These are phyloP conservation scores for Ophiosphaerella korrae DNA, from an alignment of 2,329 filamentous ascomycete species.

Conservation along the genomic window DNA sequence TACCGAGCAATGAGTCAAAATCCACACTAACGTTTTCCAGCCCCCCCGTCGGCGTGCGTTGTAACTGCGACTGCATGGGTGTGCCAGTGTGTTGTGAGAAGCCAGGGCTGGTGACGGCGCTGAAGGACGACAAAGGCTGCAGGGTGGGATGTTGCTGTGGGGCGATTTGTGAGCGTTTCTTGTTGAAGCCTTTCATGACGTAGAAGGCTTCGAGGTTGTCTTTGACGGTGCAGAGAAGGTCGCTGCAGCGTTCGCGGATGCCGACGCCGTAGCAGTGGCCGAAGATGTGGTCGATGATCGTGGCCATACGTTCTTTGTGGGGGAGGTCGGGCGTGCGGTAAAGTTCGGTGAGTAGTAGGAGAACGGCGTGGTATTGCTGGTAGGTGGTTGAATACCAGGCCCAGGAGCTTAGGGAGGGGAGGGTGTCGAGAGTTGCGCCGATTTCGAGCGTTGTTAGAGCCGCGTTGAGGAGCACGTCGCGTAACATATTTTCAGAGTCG, in stretches of 20 bases:
- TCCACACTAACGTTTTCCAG: slow-evolving; percentile 40
- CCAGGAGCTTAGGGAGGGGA: slow-evolving; percentile 42
- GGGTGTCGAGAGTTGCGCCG: slow-evolving; percentile 46
- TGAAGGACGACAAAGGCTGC: slow-evolving; percentile 27
- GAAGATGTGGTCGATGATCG: slow-evolving; percentile 48
- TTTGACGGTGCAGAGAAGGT: slow-evolving; percentile 45
- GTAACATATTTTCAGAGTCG: slow-evolving; percentile 43
- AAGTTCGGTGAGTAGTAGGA: slow-evolving; percentile 45
- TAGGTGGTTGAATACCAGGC: slow-evolving; percentile 47
- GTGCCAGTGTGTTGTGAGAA: slow-evolving; percentile 12
- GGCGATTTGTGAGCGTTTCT: slow-evolving; percentile 26
- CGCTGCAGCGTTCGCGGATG: slow-evolving; percentile 41
- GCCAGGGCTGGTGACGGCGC: slow-evolving; percentile 12
- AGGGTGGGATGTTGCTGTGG: slow-evolving; percentile 37
- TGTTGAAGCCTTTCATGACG: slow-evolving; percentile 46
- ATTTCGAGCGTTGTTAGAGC: slow-evolving; percentile 46
- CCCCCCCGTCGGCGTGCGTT: slow-evolving; percentile 25
- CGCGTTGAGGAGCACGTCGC: slow-evolving; percentile 44
- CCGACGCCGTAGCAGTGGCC: slow-evolving; percentile 47
- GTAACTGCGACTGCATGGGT: slow-evolving; percentile 22
- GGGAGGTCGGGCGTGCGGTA: slow-evolving; percentile 44
- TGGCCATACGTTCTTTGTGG: slow-evolving; percentile 45
- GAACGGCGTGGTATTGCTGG: slow-evolving; percentile 46
- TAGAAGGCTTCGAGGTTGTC: slow-evolving; percentile 48
- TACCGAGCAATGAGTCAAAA: slow-evolving; percentile 39